Evolutionary conservation across 2,329 filamentous ascomycete species (phyloP).

Genomic region (Ilyonectria mors-panacis): DNA sequence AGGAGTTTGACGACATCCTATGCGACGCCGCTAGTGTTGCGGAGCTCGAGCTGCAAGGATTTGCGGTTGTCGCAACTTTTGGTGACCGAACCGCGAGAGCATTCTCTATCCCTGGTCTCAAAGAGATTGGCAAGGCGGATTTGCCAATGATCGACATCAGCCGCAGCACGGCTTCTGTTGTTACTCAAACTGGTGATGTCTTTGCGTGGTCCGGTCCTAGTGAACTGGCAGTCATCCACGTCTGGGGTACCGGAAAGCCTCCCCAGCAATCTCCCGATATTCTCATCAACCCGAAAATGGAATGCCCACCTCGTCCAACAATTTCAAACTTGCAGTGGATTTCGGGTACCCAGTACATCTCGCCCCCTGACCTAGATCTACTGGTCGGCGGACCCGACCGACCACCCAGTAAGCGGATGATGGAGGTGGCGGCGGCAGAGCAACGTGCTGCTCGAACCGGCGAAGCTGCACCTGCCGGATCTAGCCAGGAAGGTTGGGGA

Average conservation of each 20-base stretch:
- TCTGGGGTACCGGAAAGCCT: constrained; percentile 82
- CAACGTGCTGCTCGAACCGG: constrained; percentile 69
- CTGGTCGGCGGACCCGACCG: constrained; percentile 91
- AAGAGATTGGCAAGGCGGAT: constrained; percentile 81
- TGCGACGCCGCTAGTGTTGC: constrained; percentile 87
- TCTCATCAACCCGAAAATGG: constrained; percentile 82
- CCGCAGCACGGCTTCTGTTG: constrained; percentile 77
- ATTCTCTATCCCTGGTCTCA: constrained; percentile 89
- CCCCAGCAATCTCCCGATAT: constrained; percentile 77
- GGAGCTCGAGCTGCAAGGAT: constrained; percentile 80
- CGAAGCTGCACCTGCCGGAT: constrained; percentile 47
- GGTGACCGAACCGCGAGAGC: constrained; percentile 85
- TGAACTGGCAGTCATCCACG: constrained; percentile 85
- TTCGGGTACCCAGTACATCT: constrained; percentile 92
- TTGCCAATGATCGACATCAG: constrained; percentile 81
- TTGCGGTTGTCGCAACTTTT: constrained; percentile 87
- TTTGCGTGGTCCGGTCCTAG: constrained; percentile 91
- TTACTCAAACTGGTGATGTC: constrained; percentile 85
- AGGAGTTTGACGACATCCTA: constrained; percentile 85
- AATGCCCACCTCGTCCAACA: constrained; percentile 85
- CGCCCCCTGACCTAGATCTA: constrained; percentile 88
- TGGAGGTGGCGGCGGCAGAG: constrained; percentile 83
- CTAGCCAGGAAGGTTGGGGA: constrained; percentile 74
- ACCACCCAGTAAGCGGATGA: constrained; percentile 89
- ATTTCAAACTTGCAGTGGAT: constrained; percentile 99